phyloP scores from a whole-genome alignment of 345 rosid genomes.

The Cardamine occulta region DNA sequence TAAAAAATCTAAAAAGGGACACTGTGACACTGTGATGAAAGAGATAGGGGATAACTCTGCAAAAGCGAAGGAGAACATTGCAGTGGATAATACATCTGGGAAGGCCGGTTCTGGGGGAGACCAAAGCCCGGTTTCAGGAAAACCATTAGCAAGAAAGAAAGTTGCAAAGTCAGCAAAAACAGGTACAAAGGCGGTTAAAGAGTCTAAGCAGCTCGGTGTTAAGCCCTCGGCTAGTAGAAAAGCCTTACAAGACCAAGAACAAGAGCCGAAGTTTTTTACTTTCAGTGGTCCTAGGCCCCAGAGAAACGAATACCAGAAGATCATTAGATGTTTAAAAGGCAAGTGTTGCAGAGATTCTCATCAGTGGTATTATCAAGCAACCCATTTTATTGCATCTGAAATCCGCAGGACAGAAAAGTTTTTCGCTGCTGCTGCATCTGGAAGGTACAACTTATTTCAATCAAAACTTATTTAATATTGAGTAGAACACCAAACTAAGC shows the following conservation, averaged over 20 bases:
- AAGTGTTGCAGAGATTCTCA: constrained; percentile 86
- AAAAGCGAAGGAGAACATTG: constrained; percentile 58
- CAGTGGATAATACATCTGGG: constrained; percentile 21
- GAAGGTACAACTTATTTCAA: constrained; percentile 47
- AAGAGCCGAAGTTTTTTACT: constrained; percentile 65
- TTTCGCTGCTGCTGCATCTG: constrained; percentile 66
- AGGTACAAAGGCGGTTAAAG: constrained; percentile 39
- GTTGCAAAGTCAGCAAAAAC: constrained; percentile 33
- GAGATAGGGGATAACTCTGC: constrained; percentile 29
- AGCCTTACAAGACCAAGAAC: constrained; percentile 29
- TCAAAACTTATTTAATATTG: not conserved
- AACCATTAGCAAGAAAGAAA: constrained; percentile 39
- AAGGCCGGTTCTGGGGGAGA: constrained; percentile 33
- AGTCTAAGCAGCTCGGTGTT: constrained; percentile 36
- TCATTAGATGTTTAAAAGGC: constrained; percentile 69
- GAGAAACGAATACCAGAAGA: constrained; percentile 76
- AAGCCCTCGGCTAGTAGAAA: constrained; percentile 27
- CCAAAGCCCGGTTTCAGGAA: constrained; percentile 30
- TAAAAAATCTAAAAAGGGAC: constrained; percentile 36
- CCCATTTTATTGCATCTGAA: constrained; percentile 77
- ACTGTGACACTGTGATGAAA: constrained; percentile 12
- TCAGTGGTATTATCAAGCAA: constrained; percentile 97
- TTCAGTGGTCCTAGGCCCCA: constrained; percentile 71
- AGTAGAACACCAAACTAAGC: not conserved
- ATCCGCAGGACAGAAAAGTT: constrained; percentile 90